Conservation (phyloP, 768 basidiomycete species). For the Tricholoma flavovirens region DNA sequence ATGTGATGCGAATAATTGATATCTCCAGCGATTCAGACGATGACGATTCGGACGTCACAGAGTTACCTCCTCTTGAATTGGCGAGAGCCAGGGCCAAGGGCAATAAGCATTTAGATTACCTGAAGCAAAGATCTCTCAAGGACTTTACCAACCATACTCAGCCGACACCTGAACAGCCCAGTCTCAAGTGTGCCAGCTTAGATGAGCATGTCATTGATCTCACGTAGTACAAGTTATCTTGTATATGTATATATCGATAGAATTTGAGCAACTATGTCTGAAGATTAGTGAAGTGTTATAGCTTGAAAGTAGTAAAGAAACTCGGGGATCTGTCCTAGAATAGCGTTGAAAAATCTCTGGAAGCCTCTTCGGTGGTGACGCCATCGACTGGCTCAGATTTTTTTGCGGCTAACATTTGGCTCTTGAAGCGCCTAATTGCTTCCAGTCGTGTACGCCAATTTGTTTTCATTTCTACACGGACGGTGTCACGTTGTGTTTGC, state of each 20-base stretch:
- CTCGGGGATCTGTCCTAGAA: conserved; percentile 27
- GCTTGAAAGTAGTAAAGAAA: no score
- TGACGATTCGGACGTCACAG: conserved; percentile 1
- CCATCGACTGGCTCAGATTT: conserved; percentile 27
- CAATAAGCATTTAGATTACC: background rate
- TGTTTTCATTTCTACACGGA: conserved; percentile 72
- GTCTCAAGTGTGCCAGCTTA: background rate
- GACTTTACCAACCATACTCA: background rate
- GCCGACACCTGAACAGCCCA: background rate
- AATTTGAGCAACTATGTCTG: background rate
- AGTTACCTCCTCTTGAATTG: conserved; percentile 8
- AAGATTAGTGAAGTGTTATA: background rate
- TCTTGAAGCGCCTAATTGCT: conserved; percentile 68
- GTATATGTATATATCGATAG: background rate
- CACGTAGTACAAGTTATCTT: conserved; percentile 2
- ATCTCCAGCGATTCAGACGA: conserved; percentile 36
- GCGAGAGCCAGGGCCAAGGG: conserved; percentile 9
- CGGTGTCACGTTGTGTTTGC: conserved; percentile 65
- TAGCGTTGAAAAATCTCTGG: conserved; percentile 53
- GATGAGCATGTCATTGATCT: conserved; percentile 13
- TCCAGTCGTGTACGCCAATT: conserved; percentile 84
- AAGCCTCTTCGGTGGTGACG: conserved; percentile 46
- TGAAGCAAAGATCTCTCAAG: conserved; percentile 6
- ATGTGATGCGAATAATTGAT: conserved; percentile 22
- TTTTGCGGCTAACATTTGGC: conserved; percentile 27